phyloP scores from a whole-genome alignment of 2,329 filamentous ascomycete genomes.

The Cladophialophora exuberans region DNA sequence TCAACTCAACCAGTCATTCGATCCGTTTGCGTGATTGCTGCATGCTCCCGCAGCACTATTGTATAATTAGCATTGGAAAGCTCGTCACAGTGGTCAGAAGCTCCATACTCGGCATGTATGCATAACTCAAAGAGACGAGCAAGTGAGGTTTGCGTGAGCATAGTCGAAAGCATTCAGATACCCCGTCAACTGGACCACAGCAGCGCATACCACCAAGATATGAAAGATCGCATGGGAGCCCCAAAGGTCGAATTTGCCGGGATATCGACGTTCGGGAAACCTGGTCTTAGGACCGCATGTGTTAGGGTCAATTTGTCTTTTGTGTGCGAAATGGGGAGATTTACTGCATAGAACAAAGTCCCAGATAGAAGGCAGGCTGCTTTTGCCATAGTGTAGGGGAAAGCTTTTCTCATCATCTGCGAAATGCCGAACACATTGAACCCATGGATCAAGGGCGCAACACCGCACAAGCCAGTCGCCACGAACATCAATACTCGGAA shows the following conservation, averaged over 20 bases:
- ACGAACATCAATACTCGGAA: slow-evolving; percentile 34
- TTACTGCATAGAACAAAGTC: slow-evolving; percentile 36
- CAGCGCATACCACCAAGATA: slow-evolving; percentile 33
- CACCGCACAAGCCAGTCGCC: slow-evolving; percentile 26
- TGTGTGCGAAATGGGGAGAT: slow-evolving; percentile 18
- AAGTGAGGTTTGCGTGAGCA: slow-evolving; percentile 14
- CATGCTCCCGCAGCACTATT: no score
- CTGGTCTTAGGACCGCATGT: slow-evolving; percentile 21
- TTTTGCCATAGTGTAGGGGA: slow-evolving; percentile 30
- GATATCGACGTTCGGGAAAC: slow-evolving; percentile 25
- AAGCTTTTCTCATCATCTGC: slow-evolving; percentile 36
- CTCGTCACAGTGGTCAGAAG: slow-evolving; percentile 5
- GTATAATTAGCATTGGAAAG: slow-evolving; percentile 2
- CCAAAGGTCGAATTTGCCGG: slow-evolving; percentile 25
- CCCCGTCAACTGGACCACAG: slow-evolving; percentile 21
- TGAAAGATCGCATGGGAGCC: slow-evolving; percentile 34
- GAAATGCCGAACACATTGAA: slow-evolving; percentile 35
- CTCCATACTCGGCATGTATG: slow-evolving; percentile 9
- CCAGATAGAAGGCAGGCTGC: slow-evolving; percentile 35
- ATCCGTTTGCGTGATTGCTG: no score
- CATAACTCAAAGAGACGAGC: slow-evolving; percentile 7
- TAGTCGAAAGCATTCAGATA: slow-evolving; percentile 14
- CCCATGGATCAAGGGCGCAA: slow-evolving; percentile 36
- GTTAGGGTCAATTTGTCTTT: slow-evolving; percentile 25
- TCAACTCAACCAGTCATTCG: no score